These are phyloP conservation scores for Penicillium sp. DNA, from an alignment of 2,329 filamentous ascomycete genomes.

Conservation along the genomic window DNA sequence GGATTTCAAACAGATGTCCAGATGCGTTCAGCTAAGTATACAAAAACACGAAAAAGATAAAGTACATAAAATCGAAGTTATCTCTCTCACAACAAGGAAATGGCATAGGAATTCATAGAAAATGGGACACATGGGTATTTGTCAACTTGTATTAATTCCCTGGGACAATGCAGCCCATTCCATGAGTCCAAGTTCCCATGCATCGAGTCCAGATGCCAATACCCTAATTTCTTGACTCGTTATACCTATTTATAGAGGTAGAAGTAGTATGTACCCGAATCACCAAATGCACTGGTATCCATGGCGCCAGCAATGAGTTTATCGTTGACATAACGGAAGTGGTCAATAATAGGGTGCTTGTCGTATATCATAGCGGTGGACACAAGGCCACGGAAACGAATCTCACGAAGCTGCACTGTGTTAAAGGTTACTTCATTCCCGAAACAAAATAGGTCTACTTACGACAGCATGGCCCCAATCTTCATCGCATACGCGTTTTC, in stretches of 20 bases:
- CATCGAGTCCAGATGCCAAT: no score
- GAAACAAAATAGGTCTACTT: neutral
- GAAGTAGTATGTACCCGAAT: constrained; percentile 29
- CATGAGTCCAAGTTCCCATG: no score
- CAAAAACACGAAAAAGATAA: no score
- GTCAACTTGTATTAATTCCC: no score
- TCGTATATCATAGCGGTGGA: constrained; percentile 34
- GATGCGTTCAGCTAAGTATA: no score
- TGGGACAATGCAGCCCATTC: no score
- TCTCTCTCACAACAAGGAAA: no score
- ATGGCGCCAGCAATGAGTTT: constrained; percentile 29
- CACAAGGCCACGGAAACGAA: constrained; percentile 16
- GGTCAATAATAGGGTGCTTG: constrained; percentile 32
- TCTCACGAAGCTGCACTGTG: neutral
- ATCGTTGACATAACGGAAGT: constrained; percentile 30
- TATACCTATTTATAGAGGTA: constrained; percentile 12
- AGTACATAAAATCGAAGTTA: no score
- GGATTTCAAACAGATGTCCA: no score
- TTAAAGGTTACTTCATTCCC: neutral
- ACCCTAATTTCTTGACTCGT: no score
- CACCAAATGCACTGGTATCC: constrained; percentile 10
- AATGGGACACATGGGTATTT: no score
- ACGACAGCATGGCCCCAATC: neutral
- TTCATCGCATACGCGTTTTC: neutral
- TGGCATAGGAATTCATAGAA: no score